A percentile compares a stretch with the other conserved stretches of the same genome.
Evolutionary conservation across 192 early-diverging fungal species (phyloP).

Genomic region (Coemansia sp.): DNA sequence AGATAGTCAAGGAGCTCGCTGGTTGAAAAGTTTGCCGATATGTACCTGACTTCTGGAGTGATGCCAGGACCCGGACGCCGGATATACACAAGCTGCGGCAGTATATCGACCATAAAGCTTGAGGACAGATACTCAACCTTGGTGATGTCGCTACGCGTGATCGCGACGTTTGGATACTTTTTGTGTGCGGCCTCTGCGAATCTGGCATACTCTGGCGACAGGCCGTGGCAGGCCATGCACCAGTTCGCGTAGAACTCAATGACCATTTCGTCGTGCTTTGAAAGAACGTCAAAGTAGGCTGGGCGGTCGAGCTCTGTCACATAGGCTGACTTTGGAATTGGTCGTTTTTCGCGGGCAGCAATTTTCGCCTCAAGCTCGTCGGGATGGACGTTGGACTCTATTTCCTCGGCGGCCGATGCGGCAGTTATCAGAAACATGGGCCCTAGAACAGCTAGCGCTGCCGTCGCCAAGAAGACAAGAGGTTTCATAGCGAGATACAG

Average conservation of each 20-base stretch:
- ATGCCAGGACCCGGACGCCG: slow-evolving; percentile 20
- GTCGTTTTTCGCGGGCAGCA: slow-evolving; percentile 22
- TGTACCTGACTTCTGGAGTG: slow-evolving; percentile 38
- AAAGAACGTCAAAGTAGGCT: slow-evolving; percentile 30
- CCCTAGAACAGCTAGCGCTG: slow-evolving; percentile 11
- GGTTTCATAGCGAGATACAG: slow-evolving; percentile 11
- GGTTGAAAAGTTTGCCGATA: slow-evolving; percentile 41
- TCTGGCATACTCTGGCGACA: slow-evolving; percentile 37
- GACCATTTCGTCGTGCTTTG: slow-evolving; percentile 31
- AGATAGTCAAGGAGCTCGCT: slow-evolving; percentile 41
- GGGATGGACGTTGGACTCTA: slow-evolving; percentile 3
- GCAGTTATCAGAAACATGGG: background rate
- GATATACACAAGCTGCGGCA: slow-evolving; percentile 45
- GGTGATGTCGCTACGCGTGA: slow-evolving; percentile 38
- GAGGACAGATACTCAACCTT: slow-evolving; percentile 52
- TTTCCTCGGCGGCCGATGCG: background rate
- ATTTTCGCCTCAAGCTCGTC: slow-evolving; percentile 32
- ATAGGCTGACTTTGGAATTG: slow-evolving; percentile 41
- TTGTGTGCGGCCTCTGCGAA: slow-evolving; percentile 37
- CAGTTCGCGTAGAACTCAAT: slow-evolving; percentile 56
- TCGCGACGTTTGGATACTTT: slow-evolving; percentile 36
- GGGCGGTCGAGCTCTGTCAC: slow-evolving; percentile 41
- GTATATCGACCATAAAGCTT: slow-evolving; percentile 49
- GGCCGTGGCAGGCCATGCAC: slow-evolving; percentile 49
- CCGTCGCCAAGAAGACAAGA: slow-evolving; percentile 8